These are phyloP conservation scores for Leersia perrieri DNA, from an alignment of 176 grass and related monocot genomes.

Conservation along the genomic window DNA sequence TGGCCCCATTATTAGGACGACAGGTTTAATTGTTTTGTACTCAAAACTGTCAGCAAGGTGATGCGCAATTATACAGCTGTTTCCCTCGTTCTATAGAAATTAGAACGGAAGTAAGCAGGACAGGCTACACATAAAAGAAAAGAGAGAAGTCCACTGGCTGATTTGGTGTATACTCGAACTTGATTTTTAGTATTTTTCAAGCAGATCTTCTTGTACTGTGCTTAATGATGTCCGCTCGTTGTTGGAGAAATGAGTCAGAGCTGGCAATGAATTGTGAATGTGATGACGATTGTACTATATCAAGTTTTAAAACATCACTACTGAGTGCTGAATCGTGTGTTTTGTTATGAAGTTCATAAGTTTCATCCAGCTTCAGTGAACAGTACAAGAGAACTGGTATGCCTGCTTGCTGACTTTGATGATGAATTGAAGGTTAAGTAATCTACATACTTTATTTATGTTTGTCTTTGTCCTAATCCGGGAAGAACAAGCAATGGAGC, in stretches of 20 bases:
- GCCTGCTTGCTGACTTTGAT: neutral
- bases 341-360: neutral
- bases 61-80: neutral
- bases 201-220: neutral
- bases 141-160: neutral
- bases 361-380: neutral
- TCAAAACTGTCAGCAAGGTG: neutral
- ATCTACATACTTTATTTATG: neutral
- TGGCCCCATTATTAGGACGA: neutral
- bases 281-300: neutral
- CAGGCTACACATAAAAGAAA: neutral
- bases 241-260: neutral
- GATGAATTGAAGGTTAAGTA: neutral
- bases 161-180: neutral
- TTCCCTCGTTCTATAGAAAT: neutral
- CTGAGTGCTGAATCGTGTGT: neutral
- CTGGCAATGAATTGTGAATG: neutral
- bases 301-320: too few relatives aligned
- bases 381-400: neutral
- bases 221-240: neutral
- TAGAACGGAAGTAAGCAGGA: neutral
- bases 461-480: neutral
- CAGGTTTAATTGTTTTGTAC: neutral
- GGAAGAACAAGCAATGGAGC: neutral
- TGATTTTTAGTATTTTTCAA: neutral